phyloP scores from a whole-genome alignment of 345 rosid species.

The Populus davidiana region DNA sequence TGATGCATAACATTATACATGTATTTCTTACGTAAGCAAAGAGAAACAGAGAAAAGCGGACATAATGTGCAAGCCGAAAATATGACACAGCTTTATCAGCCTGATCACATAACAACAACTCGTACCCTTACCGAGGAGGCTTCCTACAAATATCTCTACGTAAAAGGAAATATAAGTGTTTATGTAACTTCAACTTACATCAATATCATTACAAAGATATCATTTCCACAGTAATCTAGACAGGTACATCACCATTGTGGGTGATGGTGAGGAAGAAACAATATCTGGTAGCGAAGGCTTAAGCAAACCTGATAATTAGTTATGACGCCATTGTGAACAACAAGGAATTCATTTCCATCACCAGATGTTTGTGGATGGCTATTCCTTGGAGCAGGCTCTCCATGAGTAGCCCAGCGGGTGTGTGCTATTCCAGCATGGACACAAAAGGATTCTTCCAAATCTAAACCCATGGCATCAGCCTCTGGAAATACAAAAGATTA shows the following conservation, averaged over 20 bases:
- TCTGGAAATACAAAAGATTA: slow-evolving; percentile 40
- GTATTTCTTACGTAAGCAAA: no score
- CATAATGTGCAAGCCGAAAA: no score
- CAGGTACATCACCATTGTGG: not conserved
- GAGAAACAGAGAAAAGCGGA: no score
- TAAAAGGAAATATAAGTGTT: no score
- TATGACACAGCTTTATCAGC: no score
- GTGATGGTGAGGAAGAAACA: not conserved
- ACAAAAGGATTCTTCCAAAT: slow-evolving; percentile 64
- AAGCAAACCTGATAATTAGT: slow-evolving; percentile 77
- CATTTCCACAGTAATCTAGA: not conserved
- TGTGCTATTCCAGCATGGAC: slow-evolving; percentile 96
- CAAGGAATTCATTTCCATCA: slow-evolving; percentile 77
- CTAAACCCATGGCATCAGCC: slow-evolving; percentile 52
- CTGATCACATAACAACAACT: no score
- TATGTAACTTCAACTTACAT: no score
- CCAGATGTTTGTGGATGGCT: slow-evolving; percentile 93
- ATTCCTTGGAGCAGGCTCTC: slow-evolving; percentile 89
- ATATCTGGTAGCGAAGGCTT: not conserved
- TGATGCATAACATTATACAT: no score
- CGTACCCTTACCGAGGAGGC: no score
- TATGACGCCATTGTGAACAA: slow-evolving; percentile 88
- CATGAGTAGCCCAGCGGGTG: slow-evolving; percentile 97
- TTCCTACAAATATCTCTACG: no score
- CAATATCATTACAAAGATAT: no score